Base-by-base conservation (phyloP, 208 protist species). In the Angomonas ambiguus region DNA sequence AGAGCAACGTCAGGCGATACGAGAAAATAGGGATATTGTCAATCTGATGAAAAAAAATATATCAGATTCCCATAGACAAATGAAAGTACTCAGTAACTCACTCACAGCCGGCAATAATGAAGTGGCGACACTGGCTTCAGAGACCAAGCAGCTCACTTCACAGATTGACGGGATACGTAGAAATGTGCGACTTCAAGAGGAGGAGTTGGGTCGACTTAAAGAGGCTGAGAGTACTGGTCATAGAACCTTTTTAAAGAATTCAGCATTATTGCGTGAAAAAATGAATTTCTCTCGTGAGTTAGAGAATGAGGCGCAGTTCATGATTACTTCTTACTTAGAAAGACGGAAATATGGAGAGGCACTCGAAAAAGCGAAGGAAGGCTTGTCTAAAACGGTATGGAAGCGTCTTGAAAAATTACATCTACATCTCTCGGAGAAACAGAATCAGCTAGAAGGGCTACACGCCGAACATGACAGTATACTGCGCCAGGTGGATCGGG, bases 21-120 rank as follows among this genome's bases (percentile, higher is more conserved):
- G 11, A 8, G 82, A 94, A 38, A 32, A 80, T 53, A 72, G 76
- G 10, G 77, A 80, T 13, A 76, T 78, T 0, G 62, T 83, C 25
- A 62, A 34, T 2, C 51, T 85, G 2, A 60, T 89, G 48, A 65
- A 67, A 33, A 65, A 71, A n/a, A 72, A 83, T 38, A 59, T 80
- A 10, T 25, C 45, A n/a, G 69, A 80, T 59, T 28, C 76, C 11
- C 33, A 76, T 33, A 62, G 69, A 11, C 70, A 83, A 38, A 62
- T 77, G 13, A 69, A 59, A 6, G 5, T 53, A 2, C 30, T 53
- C 2, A 41, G 71, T 16, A 67, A 75, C 27, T 59, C 57, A 0
- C 45, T 86, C 16, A 27, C 48, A 6, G 28, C 18, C 2, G 61
- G 69, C 34, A 57, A 61, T n/a, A 58, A 41, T 16, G 48, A 38